Base-by-base conservation (phyloP, 73 alveolate genomes). In the Paramecium tetraurelia region DNA sequence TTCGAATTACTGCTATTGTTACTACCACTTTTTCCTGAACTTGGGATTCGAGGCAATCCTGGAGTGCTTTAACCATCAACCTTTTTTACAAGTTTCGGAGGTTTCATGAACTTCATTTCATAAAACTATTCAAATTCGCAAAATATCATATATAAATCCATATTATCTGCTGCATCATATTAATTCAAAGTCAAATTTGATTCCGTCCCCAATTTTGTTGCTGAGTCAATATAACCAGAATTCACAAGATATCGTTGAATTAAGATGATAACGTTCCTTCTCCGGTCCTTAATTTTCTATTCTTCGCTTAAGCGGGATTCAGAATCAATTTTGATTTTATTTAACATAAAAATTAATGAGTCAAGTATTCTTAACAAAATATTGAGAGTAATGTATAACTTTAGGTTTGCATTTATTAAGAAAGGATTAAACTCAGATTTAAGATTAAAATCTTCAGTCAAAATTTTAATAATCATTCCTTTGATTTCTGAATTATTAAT, bases 111-210 rank as follows among this genome's bases (percentile, higher is more conserved):
- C 93, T 94, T 97, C 95, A 96, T 77, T 71, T 96, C 96, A 93
- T 95, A 98, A 89, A 97, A 98, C 75, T 97, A 99, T 83, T 98
- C 99, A 89, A 94, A 98, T 92, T 98, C 99, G 88, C 95, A 92
- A 2, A 98, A 93, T 10, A 98, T 96, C 85, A 95, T 92, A 84
- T 87, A 96, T 85, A 98, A 94, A 95, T 98, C 99, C 94, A 98
- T 97, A 84, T 98, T 98, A 86, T 98, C 99, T 14, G 99, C 99
- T 7, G 95, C 99, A 70, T 97, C 97, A 68, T 84, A 96, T 68
- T 95, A 93, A 76, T 98, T 99, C 58, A 98, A 94, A 59, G 96
- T 97, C 59, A 98, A 90, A 94, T 93, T 95, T 85, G 98, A 94
- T 83, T 98, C 99, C 80, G 97, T 92, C 59, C 93, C 93, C 90